Conservation (phyloP, 352 stramenopile species). For the Thraustochytrium sp. region DNA sequence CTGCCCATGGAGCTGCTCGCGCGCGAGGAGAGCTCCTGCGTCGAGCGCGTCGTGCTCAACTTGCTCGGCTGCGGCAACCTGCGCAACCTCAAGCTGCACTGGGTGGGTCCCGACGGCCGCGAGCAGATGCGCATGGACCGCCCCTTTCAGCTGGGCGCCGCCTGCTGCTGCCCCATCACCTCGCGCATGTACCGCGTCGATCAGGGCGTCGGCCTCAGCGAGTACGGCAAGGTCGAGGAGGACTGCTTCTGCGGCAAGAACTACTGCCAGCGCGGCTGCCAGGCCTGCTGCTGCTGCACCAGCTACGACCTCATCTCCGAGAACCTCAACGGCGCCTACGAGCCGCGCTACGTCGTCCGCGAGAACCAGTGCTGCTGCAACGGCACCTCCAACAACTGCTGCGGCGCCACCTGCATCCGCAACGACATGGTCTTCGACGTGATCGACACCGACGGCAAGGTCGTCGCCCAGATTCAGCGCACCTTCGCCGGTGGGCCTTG, state of each 20-base stretch:
- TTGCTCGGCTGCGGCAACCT: background rate
- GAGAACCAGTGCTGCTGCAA: conserved; percentile 59
- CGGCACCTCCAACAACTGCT: conserved; percentile 63
- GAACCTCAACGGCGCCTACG: conserved; percentile 55
- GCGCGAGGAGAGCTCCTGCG: background rate
- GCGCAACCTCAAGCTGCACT: background rate
- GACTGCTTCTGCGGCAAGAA: background rate
- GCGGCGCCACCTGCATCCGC: conserved; percentile 59
- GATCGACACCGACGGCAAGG: conserved; percentile 57
- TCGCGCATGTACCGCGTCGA: background rate
- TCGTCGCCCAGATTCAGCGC: conserved; percentile 59
- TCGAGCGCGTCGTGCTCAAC: background rate
- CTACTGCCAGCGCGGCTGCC: conserved; percentile 54
- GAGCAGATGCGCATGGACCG: background rate
- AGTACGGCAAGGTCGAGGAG: background rate
- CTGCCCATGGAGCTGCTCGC: background rate
- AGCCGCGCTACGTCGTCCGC: conserved; percentile 57
- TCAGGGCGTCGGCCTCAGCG: background rate
- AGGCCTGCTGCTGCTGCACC: conserved; percentile 57
- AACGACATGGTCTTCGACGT: conserved; percentile 65
- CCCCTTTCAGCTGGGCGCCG: background rate
- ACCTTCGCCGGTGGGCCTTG: conserved; percentile 52
- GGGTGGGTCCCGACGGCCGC: background rate
- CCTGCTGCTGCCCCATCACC: background rate
- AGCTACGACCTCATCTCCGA: conserved; percentile 62